Conservation (phyloP, 2,329 filamentous ascomycete genomes). For the Lasiodiplodia citricola region DNA sequence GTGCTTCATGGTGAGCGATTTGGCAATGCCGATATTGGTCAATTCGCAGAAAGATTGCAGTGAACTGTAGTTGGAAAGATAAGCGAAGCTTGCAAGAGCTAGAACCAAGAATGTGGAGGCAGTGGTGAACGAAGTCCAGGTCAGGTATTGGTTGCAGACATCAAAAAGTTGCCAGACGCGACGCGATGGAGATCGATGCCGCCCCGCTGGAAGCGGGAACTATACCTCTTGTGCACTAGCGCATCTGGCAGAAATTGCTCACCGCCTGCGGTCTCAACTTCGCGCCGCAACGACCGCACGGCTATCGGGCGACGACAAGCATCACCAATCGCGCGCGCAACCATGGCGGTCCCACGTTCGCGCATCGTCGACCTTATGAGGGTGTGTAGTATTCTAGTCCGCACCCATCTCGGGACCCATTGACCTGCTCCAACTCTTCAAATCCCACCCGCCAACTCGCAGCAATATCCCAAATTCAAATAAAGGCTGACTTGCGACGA, state of each 20-base stretch:
- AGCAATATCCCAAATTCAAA: neutral
- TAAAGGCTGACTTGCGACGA: neutral
- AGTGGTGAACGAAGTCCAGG: neutral
- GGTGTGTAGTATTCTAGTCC: slow-evolving; percentile 54
- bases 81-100: neutral
- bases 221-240: neutral
- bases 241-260: neutral
- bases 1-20: neutral
- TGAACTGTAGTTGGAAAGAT: neutral
- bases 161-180: slow-evolving; percentile 1
- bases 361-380: slow-evolving; percentile 75
- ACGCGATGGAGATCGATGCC: neutral
- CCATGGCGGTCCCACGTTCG: slow-evolving; percentile 58
- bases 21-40: neutral
- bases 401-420: slow-evolving; percentile 2
- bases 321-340: neutral
- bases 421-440: neutral
- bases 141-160: neutral
- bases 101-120: neutral
- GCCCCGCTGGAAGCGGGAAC: slow-evolving; percentile 15
- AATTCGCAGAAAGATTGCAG: neutral
- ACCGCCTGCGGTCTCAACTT: neutral
- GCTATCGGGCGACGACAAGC: neutral
- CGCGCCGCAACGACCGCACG: neutral
- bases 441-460: neutral